Evolutionary conservation across 208 protist genomes (phyloP), one percentile per base, ranked within the genome.

Genomic region (Trichomonas vaginalis): DNA sequence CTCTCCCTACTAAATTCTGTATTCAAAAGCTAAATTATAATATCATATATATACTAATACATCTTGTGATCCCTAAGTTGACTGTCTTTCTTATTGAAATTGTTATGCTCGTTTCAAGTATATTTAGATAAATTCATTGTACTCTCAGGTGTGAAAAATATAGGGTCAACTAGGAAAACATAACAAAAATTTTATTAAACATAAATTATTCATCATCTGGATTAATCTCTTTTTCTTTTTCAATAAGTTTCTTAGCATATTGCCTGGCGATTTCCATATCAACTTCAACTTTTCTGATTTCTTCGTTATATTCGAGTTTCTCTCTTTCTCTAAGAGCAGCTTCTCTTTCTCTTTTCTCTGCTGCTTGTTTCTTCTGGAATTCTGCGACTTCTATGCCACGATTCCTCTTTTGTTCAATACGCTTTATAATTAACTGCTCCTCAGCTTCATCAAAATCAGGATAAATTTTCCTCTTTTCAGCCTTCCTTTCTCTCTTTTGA

Each of bases 281-380:
- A 39, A 51, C 86, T 8, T 48, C 14, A 21, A 48, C 42, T 51
- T 47, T 92, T 51, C 56, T 40, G 27, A 56, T 48, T 92, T 42
- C 86, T 14, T 10, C 10, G 17, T 51, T 51, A 27, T 48, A 92
- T n/a, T 92, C 86, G 21, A 92, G 86, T 51, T 45, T 92, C 10
- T 92, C 86, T 17, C 45, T 46, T 51, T 92, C 86, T 92, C 46
- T 92, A 51, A 51, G 45, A 17, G 45, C 45, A 17, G 35, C 32
- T 47, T 92, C 86, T 92, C 86, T 92, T 92, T 92, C 86, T 15
- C 45, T 9, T 39, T 92, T 92, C n/a, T 92, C 86, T 39, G 12
- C 14, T 21, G 32, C n/a, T 92, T 92, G 86, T 39, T n/a, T 35
- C 21, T 48, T 35, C 27, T 92, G 86, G 35, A 92, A 92, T 37